Conservation (phyloP, 495 filamentous ascomycete species). For the Astrothelium macrocarpum region DNA sequence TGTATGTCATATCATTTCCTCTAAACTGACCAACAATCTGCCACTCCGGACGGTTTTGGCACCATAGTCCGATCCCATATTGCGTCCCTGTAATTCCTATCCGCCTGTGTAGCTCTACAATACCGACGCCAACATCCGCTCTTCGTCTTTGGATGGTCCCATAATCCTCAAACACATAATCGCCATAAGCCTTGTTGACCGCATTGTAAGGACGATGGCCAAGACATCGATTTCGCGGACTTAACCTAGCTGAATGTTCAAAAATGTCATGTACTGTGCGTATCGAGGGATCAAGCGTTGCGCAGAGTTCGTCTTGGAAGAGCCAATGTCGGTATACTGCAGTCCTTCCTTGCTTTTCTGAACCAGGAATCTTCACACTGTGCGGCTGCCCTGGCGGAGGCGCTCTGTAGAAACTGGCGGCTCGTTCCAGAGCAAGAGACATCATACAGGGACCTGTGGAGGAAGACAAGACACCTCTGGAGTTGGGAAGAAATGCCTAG, state of each 20-base stretch:
- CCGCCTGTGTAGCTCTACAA: slow-evolving; percentile 71
- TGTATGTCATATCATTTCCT: background rate
- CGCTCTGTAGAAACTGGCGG: slow-evolving; percentile 30
- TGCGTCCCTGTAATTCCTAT: slow-evolving; percentile 55
- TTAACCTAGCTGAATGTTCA: slow-evolving; percentile 52
- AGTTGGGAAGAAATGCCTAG: background rate
- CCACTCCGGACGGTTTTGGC: slow-evolving; percentile 94
- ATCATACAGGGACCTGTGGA: background rate
- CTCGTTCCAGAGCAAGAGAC: slow-evolving; percentile 29
- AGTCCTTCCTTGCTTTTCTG: slow-evolving; percentile 60
- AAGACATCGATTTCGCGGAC: slow-evolving; percentile 56
- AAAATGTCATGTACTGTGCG: slow-evolving; percentile 73
- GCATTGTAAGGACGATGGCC: slow-evolving; percentile 76
- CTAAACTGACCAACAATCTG: slow-evolving; percentile 69
- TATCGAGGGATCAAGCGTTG: slow-evolving; percentile 65
- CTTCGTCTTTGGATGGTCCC: slow-evolving; percentile 67
- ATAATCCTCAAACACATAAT: slow-evolving; percentile 79
- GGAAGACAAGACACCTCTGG: too few relatives aligned
- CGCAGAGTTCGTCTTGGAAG: slow-evolving; percentile 58
- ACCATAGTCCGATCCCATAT: slow-evolving; percentile 87
- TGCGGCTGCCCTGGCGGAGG: slow-evolving; percentile 54
- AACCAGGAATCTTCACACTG: slow-evolving; percentile 61
- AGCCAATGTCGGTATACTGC: slow-evolving; percentile 77
- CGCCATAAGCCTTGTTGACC: slow-evolving; percentile 61
- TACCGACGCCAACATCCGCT: slow-evolving; percentile 74